phyloP scores from a whole-genome alignment of 805 yeast species.

The Debaryomyces prosopidis region DNA sequence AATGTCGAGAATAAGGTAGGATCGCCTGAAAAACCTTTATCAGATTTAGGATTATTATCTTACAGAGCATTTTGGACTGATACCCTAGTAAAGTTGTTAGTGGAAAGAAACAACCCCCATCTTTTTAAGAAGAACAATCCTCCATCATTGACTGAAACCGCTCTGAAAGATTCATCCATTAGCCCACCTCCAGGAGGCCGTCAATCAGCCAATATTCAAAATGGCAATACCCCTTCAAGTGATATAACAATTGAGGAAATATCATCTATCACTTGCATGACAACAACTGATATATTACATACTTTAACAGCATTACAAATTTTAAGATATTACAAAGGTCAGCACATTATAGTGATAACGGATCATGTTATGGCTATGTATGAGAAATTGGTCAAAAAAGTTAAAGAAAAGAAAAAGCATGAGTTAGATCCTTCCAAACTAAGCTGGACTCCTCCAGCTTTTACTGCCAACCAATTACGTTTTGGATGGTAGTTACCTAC shows the following conservation, averaged over 20 bases:
- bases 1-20: conserved; percentile 89
- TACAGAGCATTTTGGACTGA: conserved; percentile 98
- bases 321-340: conserved; percentile 91
- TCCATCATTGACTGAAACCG: conserved; percentile 30
- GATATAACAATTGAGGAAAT: conserved; percentile 90
- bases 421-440: conserved; percentile 70
- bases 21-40: conserved; percentile 95
- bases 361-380: conserved; percentile 78
- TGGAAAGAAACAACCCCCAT: conserved; percentile 51
- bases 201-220: conserved; percentile 2
- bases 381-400: conserved; percentile 54
- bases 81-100: conserved; percentile 70
- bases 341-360: conserved; percentile 83
- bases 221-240: conserved; percentile 14
- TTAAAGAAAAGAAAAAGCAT: conserved; percentile 70
- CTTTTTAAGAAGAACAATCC: conserved; percentile 40
- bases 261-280: conserved; percentile 84
- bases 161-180: conserved; percentile 25
- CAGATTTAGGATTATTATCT: conserved; percentile 89
- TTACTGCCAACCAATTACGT: conserved; percentile 91
- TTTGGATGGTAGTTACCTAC: conserved; percentile 80
- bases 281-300: conserved; percentile 92
- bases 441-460: conserved; percentile 93
- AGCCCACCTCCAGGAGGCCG: conserved; percentile 20
- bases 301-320: conserved; percentile 90